phyloP scores from a whole-genome alignment of 192 early-diverging fungal species.

The Obelidium mucronatum region DNA sequence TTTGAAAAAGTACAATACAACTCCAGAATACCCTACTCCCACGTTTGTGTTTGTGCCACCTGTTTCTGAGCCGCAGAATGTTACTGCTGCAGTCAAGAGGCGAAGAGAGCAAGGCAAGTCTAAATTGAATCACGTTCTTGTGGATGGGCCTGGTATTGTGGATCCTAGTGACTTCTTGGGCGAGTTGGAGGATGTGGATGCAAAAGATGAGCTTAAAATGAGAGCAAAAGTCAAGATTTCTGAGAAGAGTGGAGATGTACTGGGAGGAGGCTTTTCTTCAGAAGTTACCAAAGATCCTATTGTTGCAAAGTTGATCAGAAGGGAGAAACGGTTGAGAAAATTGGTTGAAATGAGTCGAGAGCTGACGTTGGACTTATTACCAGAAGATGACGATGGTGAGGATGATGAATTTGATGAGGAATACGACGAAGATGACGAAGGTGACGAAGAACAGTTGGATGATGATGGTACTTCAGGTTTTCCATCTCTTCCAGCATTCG shows the following conservation, averaged over 20 bases:
- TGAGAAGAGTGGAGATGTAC: background rate
- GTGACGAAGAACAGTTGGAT: background rate
- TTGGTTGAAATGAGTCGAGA: slow-evolving; percentile 30
- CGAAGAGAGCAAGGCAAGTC: background rate
- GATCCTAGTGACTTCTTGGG: slow-evolving; percentile 19
- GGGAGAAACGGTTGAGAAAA: slow-evolving; percentile 28
- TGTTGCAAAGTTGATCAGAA: background rate
- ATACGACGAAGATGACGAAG: slow-evolving; percentile 4
- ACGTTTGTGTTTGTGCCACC: slow-evolving; percentile 40
- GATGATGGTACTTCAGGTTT: background rate
- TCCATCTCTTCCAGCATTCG: background rate
- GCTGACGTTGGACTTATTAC: slow-evolving; percentile 24
- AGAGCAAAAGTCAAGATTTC: background rate
- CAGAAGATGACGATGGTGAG: slow-evolving; percentile 25
- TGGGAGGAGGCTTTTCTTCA: background rate
- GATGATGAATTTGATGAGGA: slow-evolving; percentile 17
- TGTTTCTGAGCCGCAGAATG: slow-evolving; percentile 31
- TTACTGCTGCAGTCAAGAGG: slow-evolving; percentile 41
- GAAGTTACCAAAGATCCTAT: background rate
- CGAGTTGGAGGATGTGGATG: slow-evolving; percentile 7
- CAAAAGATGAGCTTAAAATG: slow-evolving; percentile 1
- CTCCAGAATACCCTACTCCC: slow-evolving; percentile 23
- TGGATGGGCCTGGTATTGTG: slow-evolving; percentile 25
- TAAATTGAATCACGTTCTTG: slow-evolving; percentile 15
- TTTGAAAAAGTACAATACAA: slow-evolving; percentile 41